These are phyloP conservation scores for Pisolithus microcarpus DNA, from an alignment of 768 basidiomycete species.

Conservation along the genomic window DNA sequence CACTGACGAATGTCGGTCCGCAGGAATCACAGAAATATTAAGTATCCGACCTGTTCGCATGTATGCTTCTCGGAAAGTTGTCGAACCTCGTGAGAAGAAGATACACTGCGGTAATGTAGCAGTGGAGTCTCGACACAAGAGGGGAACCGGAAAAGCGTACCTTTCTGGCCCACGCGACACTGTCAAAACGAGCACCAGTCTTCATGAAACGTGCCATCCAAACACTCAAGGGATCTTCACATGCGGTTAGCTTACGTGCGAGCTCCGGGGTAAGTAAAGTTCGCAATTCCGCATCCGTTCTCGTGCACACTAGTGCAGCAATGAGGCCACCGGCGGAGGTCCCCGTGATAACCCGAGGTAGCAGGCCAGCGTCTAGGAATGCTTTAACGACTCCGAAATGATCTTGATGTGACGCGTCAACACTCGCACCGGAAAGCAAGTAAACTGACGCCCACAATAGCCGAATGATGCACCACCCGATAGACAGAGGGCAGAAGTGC, in stretches of 20 bases:
- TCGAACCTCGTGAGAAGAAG: constrained; percentile 88
- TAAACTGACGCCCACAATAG: constrained; percentile 58
- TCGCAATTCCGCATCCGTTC: constrained; percentile 82
- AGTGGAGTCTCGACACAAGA: not conserved
- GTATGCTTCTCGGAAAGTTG: constrained; percentile 96
- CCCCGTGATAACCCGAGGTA: constrained; percentile 91
- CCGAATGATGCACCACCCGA: constrained; percentile 96
- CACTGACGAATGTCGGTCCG: constrained; percentile 77
- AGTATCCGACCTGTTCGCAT: constrained; percentile 86
- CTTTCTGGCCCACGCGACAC: constrained; percentile 84
- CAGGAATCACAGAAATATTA: constrained; percentile 90
- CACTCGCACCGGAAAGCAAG: not conserved
- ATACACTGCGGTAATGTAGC: constrained; percentile 44
- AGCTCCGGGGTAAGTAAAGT: constrained; percentile 72
- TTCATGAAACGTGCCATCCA: constrained; percentile 69
- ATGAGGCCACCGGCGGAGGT: constrained; percentile 90
- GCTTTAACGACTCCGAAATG: constrained; percentile 91
- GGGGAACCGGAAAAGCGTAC: constrained; percentile 30
- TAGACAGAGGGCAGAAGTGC: constrained; percentile 86
- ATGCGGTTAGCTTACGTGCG: constrained; percentile 76
- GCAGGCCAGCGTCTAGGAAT: constrained; percentile 74
- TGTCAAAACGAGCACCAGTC: constrained; percentile 95
- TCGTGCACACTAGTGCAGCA: constrained; percentile 70
- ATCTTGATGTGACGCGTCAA: constrained; percentile 36
- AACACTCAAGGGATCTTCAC: constrained; percentile 64